phyloP scores from a whole-genome alignment of 2,329 filamentous ascomycete species.

The Onygena corvina region DNA sequence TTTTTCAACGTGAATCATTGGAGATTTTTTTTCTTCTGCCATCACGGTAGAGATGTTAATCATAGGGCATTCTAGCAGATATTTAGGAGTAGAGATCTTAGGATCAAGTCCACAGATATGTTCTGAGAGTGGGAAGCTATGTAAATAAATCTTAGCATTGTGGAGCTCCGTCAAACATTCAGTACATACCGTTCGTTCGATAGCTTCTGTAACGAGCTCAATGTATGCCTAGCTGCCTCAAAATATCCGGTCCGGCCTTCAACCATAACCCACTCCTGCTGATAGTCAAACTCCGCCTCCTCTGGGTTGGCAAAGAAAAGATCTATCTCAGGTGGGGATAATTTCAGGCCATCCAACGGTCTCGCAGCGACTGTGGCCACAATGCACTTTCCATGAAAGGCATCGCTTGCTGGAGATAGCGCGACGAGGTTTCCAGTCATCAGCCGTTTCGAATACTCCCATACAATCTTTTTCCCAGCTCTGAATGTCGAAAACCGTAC shows the following conservation, averaged over 20 bases:
- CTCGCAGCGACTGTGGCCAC: slow-evolving; percentile 63
- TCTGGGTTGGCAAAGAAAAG: slow-evolving; percentile 54
- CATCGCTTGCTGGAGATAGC: slow-evolving; percentile 43
- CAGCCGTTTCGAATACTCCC: slow-evolving; percentile 50
- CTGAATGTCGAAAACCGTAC: slow-evolving; percentile 59
- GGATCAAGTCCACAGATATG: slow-evolving; percentile 31
- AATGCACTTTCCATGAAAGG: slow-evolving; percentile 53
- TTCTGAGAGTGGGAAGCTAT: slow-evolving; percentile 35
- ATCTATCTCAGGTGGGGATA: slow-evolving; percentile 60
- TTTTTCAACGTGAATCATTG: slow-evolving; percentile 42
- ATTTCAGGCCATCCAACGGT: slow-evolving; percentile 49
- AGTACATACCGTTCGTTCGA: slow-evolving; percentile 39
- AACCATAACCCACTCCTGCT: slow-evolving; percentile 62
- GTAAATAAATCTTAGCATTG: background rate
- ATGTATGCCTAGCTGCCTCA: slow-evolving; percentile 60
- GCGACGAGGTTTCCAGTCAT: slow-evolving; percentile 45
- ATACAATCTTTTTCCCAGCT: slow-evolving; percentile 54
- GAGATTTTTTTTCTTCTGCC: slow-evolving; percentile 23
- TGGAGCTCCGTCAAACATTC: background rate
- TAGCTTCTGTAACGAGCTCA: slow-evolving; percentile 59
- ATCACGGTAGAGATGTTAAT: slow-evolving; percentile 41
- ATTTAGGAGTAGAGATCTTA: slow-evolving; percentile 40
- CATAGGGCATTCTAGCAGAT: slow-evolving; percentile 40
- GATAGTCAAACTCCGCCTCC: slow-evolving; percentile 57
- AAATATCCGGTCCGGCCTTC: slow-evolving; percentile 64